These are phyloP conservation scores for Rhamnella rubrinervis DNA, from an alignment of 331 rosid genomes.

Conservation along the genomic window DNA sequence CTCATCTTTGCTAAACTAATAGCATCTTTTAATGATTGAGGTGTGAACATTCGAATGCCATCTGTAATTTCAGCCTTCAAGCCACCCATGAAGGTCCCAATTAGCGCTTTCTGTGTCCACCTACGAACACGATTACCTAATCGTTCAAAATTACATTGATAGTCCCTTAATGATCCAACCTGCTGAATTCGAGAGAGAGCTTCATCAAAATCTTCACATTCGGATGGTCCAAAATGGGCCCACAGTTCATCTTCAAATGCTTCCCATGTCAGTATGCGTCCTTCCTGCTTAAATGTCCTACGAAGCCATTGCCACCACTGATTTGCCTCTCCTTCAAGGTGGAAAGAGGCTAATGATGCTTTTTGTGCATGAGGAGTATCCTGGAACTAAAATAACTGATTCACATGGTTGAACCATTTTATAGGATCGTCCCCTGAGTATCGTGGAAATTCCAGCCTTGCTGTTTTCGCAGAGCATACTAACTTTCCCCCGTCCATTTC, in stretches of 20 bases:
- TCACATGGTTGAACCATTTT: background rate
- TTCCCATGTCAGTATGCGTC: background rate
- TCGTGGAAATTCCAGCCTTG: too few species aligned
- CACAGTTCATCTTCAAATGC: background rate
- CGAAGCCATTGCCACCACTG: slow-evolving; percentile 1
- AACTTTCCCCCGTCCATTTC: background rate
- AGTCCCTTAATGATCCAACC: background rate
- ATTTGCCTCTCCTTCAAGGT: background rate
- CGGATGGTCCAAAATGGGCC: background rate
- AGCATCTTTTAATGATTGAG: background rate
- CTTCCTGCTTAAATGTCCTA: background rate
- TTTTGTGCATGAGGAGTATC: background rate
- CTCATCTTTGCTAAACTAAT: background rate
- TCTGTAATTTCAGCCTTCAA: background rate
- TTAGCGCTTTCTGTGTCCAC: background rate
- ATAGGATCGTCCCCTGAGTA: background rate
- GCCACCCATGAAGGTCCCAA: background rate
- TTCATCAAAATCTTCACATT: background rate
- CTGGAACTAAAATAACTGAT: background rate
- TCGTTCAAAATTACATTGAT: background rate
- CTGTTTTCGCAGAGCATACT: too few species aligned
- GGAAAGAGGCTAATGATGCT: background rate
- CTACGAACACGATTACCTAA: background rate
- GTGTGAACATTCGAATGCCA: background rate
- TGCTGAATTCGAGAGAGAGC: background rate